These are phyloP conservation scores for Naematelia encephala DNA, from an alignment of 768 basidiomycete genomes.

Conservation along the genomic window DNA sequence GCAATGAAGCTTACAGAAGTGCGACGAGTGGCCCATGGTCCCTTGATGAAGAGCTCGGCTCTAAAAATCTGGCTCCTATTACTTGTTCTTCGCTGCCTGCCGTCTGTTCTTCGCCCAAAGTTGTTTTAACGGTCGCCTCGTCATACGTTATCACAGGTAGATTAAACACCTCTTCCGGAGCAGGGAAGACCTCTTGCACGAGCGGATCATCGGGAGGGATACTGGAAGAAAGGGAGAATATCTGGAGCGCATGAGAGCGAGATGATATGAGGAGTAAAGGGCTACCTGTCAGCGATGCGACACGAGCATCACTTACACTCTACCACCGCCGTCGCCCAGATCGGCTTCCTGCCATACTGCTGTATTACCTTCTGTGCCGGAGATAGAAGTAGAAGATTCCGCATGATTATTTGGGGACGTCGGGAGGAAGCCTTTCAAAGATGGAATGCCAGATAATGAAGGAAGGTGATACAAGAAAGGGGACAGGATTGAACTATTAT, in stretches of 20 bases:
- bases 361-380: neutral
- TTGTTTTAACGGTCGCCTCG: constrained; percentile 3
- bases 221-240: constrained; percentile 14
- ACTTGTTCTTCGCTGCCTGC: constrained; percentile 10
- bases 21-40: constrained; percentile 11
- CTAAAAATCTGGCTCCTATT: constrained; percentile 1
- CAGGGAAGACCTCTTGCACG: constrained; percentile 21
- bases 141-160: constrained; percentile 20
- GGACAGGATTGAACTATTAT: constrained; percentile 17
- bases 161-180: constrained; percentile 35
- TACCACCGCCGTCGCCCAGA: constrained; percentile 28
- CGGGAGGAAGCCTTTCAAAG: constrained; percentile 29
- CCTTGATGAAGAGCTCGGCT: neutral
- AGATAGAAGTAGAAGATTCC: neutral
- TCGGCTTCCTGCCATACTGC: constrained; percentile 29
- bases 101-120: constrained; percentile 4
- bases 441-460: constrained; percentile 20
- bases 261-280: constrained; percentile 22
- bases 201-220: constrained; percentile 28
- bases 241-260: constrained; percentile 22
- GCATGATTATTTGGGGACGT: constrained; percentile 14
- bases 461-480: constrained; percentile 26
- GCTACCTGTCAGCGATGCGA: constrained; percentile 7
- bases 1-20: constrained; percentile 11
- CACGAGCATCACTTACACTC: constrained; percentile 14